Percentiles rank a stretch among this genome's conserved stretches.
phyloP scores from a whole-genome alignment of 495 filamentous ascomycete species.

The Xylaria nigripes region DNA sequence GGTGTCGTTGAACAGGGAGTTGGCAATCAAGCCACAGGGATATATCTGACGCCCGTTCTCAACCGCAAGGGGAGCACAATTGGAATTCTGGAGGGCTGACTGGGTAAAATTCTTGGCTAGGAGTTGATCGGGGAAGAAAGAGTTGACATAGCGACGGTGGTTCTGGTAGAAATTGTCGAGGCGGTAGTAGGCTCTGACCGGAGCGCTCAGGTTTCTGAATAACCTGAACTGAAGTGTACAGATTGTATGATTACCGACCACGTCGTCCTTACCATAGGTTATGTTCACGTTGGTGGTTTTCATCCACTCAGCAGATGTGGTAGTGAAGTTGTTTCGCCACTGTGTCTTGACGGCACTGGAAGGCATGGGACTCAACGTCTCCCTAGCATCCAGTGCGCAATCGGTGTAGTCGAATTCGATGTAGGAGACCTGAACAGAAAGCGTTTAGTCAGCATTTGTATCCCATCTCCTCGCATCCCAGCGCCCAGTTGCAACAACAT shows the following conservation, averaged over 20 bases:
- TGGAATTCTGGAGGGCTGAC: constrained; percentile 51
- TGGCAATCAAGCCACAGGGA: constrained; percentile 92
- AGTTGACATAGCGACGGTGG: constrained; percentile 90
- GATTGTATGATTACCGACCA: constrained; percentile 18
- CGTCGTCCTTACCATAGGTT: constrained; percentile 13
- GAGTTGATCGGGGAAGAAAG: constrained; percentile 74
- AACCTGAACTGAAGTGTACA: constrained; percentile 73
- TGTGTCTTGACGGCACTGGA: constrained; percentile 55
- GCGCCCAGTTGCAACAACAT: background rate
- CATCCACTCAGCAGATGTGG: constrained; percentile 24
- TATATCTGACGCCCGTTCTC: constrained; percentile 58
- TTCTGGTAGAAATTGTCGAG: constrained; percentile 99
- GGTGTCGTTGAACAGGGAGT: constrained; percentile 96
- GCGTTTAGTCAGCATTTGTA: background rate
- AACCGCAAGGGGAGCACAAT: constrained; percentile 66
- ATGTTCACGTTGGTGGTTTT: constrained; percentile 16
- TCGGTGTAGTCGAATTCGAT: constrained; percentile 82
- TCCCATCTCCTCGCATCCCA: background rate
- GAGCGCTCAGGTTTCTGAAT: constrained; percentile 66
- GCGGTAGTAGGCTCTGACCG: constrained; percentile 86
- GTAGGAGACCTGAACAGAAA: constrained; percentile 67
- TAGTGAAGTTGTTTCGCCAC: constrained; percentile 36
- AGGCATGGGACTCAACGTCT: constrained; percentile 38
- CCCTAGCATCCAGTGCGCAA: constrained; percentile 50
- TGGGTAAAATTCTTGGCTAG: constrained; percentile 59